Base-by-base conservation (phyloP, 2,329 filamentous ascomycete genomes). In the Microdochium bolleyi region DNA sequence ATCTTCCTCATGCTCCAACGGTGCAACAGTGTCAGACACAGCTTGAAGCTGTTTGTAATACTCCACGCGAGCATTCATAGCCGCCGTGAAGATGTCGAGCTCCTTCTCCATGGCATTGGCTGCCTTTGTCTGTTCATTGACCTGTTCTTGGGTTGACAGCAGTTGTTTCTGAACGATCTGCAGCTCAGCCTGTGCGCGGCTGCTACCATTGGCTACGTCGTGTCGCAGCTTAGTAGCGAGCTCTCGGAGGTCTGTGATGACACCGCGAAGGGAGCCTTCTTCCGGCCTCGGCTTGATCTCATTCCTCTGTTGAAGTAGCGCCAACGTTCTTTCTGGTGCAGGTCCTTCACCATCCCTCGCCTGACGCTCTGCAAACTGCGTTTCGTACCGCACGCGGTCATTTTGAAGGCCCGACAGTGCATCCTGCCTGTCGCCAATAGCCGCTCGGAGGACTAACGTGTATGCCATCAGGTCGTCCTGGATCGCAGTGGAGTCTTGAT, bases 401-500 rank as follows among this genome's bases (percentile, higher is more conserved):
- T 94, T 95, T n/a, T 76, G 76, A 54, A 90, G 79, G 0, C 92
- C 92, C 1, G 86, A 87, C 16, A 96, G 75, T 25, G 84, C 82
- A 57, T 87, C 83, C 57, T 87, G 83, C 13, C 92, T 84, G 68
- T 97, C 92, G 7, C 89, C 85, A 53, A 94, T 80, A 49, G 87
- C 77, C 0, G 87, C 83, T 54, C 89, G 80, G 25, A 96, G 74
- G 9, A 82, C 84, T 64, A 91, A 84, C 54, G 95, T 87, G 62
- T 95, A 95, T 7, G 88, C 88, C 68, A 92, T 89, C 44, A 96
- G 80, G 64, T 95, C 84, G 56, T 96, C 92, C 69, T 97, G 92
- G 48, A 86, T 80, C 65, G 89, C 89, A 0, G 91, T 89, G 0
- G 92, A 95, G 30, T 88, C 82, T 59, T 90, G 88, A 57, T 96